phyloP scores from a whole-genome alignment of 169 alveolate species.

The Plasmodium reichenowi region DNA sequence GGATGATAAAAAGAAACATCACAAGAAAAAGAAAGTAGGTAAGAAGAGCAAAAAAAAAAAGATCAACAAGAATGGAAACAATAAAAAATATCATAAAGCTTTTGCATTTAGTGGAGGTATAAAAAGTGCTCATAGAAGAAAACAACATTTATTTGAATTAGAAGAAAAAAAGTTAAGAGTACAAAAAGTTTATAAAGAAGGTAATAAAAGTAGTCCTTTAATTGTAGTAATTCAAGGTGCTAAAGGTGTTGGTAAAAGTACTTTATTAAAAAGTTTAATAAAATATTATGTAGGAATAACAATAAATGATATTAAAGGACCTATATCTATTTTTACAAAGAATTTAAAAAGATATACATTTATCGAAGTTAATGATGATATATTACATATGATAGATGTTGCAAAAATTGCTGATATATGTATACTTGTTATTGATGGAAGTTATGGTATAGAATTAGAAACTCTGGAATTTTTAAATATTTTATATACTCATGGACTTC shows the following conservation, averaged over 20 bases:
- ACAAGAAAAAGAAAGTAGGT: slow-evolving; percentile 72
- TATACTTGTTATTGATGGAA: slow-evolving; percentile 96
- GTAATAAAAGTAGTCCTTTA: slow-evolving; percentile 91
- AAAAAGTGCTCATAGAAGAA: slow-evolving; percentile 90
- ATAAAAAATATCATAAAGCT: slow-evolving; percentile 93
- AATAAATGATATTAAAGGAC: slow-evolving; percentile 90
- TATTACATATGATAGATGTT: slow-evolving; percentile 96
- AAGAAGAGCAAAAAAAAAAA: slow-evolving; percentile 78
- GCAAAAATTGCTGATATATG: slow-evolving; percentile 99
- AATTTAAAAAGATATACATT: slow-evolving; percentile 96
- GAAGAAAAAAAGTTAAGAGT: slow-evolving; percentile 89
- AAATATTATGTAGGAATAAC: slow-evolving; percentile 93
- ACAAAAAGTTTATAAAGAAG: slow-evolving; percentile 88
- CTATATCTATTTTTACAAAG: slow-evolving; percentile 96
- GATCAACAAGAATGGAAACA: slow-evolving; percentile 59
- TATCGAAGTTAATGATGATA: slow-evolving; percentile 96
- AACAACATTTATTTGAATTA: slow-evolving; percentile 91
- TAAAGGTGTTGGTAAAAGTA: slow-evolving; percentile 96
- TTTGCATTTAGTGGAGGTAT: slow-evolving; percentile 95
- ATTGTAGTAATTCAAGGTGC: slow-evolving; percentile 97
- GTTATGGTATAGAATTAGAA: slow-evolving; percentile 98
- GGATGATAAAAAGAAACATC: slow-evolving; percentile 79
- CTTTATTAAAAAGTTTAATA: slow-evolving; percentile 97
- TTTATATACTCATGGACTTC: slow-evolving; percentile 94
- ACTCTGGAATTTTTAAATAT: slow-evolving; percentile 98